Evolutionary conservation across 2,329 filamentous ascomycete species (phyloP).

Genomic region (Colletotrichum gigasporum): DNA sequence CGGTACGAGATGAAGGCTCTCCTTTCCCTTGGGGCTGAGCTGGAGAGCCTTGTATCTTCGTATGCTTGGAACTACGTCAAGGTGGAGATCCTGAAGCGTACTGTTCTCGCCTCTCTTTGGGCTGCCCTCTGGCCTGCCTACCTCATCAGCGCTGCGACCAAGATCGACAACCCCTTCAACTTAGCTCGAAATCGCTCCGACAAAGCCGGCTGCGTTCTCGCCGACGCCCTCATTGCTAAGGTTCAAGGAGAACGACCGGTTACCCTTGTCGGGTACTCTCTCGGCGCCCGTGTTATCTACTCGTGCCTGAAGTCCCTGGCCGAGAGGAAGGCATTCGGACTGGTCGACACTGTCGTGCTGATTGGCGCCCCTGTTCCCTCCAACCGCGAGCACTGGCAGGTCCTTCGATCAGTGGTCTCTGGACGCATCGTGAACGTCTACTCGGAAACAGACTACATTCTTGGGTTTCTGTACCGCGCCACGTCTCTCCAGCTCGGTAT

Average conservation of each 20-base stretch:
- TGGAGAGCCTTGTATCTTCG: slow-evolving; percentile 76
- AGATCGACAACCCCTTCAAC: slow-evolving; percentile 84
- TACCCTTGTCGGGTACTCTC: slow-evolving; percentile 82
- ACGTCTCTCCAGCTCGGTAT: slow-evolving; percentile 85
- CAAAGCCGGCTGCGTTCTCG: slow-evolving; percentile 82
- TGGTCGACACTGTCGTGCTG: slow-evolving; percentile 84
- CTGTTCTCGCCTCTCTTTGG: slow-evolving; percentile 73
- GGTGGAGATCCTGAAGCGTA: slow-evolving; percentile 77
- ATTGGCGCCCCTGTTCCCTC: slow-evolving; percentile 85
- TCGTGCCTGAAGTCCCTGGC: slow-evolving; percentile 81
- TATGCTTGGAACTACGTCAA: slow-evolving; percentile 81
- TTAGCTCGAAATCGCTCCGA: slow-evolving; percentile 80
- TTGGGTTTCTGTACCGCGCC: slow-evolving; percentile 87
- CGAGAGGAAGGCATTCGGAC: slow-evolving; percentile 80
- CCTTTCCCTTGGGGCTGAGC: slow-evolving; percentile 77
- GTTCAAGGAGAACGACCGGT: slow-evolving; percentile 85
- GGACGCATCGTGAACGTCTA: slow-evolving; percentile 89
- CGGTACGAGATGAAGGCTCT: slow-evolving; percentile 85
- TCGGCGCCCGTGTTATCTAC: slow-evolving; percentile 85
- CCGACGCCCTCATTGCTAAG: slow-evolving; percentile 83
- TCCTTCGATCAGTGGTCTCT: slow-evolving; percentile 79
- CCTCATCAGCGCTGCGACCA: slow-evolving; percentile 71
- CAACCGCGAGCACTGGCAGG: slow-evolving; percentile 76
- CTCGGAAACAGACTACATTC: slow-evolving; percentile 86
- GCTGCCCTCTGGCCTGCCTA: slow-evolving; percentile 76